Evolutionary conservation across 2,329 filamentous ascomycete species (phyloP), one percentile per base, ranked within the genome.

Genomic region (Fusarium brevicatenulatum): DNA sequence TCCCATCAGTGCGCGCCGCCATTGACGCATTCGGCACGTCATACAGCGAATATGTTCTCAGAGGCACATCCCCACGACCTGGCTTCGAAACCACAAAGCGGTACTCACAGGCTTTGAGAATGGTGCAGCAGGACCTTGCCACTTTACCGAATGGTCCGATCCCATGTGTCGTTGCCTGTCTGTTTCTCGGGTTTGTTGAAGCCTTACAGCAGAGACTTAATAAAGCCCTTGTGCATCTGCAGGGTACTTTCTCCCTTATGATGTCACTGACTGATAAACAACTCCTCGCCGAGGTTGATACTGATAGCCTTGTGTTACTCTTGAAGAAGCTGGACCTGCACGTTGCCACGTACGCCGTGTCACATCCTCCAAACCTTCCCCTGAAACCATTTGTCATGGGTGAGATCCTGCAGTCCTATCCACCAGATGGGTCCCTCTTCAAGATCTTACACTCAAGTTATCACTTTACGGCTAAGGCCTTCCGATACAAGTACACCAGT

Each of bases 251-350:
- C 5, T 37, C 69, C 3, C 43, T 76, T 1, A 63, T 76, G 63
- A 37, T 50, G n/a, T 73, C 73, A 10, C 43, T 25, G 12, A 18
- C 49, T 0, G 37, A 56, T 11, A 30, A 63, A 10, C 55, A 54
- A 4, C 6, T 44, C 11, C 5, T 37, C 0, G 12, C 47, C 1
- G 43, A 40, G 8, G 25, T 68, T 1, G 69, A 75, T 34, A 63
- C 49, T 0, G 40, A 63, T 21, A 46, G 62, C 18, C 34, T 76
- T 2, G 66, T 70, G 1, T 50, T 73, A 8, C 39, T 76, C 0
- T 40, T 76, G 2, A 59, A 68, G 7, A 76, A 76, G 6, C 63
- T 76, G 8, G 74, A 76, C 15, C 62, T 76, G 1, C 73, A 76
- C 44, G 50, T 70, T 3, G 71, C 74, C 5, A 76, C 74, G 5